These are phyloP conservation scores for Colletotrichum melonis DNA, from an alignment of 2,329 filamentous ascomycete species.

Conservation along the genomic window DNA sequence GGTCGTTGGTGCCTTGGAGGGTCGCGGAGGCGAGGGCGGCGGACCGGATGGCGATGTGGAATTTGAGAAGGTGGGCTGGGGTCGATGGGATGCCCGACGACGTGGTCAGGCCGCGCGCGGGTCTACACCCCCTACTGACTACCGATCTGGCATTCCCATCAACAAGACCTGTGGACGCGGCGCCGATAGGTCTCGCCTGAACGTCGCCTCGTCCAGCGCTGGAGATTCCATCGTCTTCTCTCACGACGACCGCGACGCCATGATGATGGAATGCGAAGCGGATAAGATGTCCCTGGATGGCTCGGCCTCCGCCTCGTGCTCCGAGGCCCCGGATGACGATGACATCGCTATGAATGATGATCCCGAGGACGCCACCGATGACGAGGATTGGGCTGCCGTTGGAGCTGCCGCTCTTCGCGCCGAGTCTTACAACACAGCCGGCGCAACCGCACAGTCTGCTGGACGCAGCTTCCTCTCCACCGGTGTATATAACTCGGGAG, in stretches of 20 bases:
- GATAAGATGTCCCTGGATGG: constrained; percentile 94
- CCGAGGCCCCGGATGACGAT: constrained; percentile 77
- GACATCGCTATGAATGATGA: constrained; percentile 76
- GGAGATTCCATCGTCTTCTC: constrained; percentile 82
- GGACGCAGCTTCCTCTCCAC: constrained; percentile 52
- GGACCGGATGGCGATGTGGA: constrained; percentile 77
- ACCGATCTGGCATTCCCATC: constrained; percentile 68
- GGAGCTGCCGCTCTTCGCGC: constrained; percentile 86
- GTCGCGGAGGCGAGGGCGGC: constrained; percentile 72
- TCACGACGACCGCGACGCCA: constrained; percentile 73
- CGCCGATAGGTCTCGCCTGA: constrained; percentile 60
- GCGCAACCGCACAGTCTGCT: constrained; percentile 62
- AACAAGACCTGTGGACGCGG: constrained; percentile 55
- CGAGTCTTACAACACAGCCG: constrained; percentile 69
- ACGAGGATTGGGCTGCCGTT: constrained; percentile 94
- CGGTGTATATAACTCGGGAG: constrained; percentile 60
- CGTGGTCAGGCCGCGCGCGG: constrained; percentile 69
- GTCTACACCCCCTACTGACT: constrained; percentile 55
- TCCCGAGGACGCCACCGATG: constrained; percentile 88
- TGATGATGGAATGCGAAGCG: constrained; percentile 84
- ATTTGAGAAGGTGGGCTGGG: constrained; percentile 98
- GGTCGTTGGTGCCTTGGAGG: constrained; percentile 92
- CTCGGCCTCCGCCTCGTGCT: constrained; percentile 78
- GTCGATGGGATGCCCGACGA: constrained; percentile 89
- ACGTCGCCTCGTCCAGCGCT: constrained; percentile 68